phyloP scores from a whole-genome alignment of 257 asterid species.

The Solanum ahanhuiri region DNA sequence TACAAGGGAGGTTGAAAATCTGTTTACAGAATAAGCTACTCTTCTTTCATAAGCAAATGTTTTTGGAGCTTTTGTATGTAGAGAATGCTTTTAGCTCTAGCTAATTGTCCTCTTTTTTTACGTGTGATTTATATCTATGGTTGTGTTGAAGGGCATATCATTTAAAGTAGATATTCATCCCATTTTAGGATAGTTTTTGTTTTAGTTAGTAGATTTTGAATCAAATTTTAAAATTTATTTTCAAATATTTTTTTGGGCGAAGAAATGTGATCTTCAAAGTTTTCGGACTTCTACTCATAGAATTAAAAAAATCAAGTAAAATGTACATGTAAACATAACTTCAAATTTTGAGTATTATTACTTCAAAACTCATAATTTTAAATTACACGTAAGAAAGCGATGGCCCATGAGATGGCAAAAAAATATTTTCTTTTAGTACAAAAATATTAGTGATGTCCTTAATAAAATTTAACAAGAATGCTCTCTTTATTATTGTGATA shows the following conservation, averaged over 20 bases:
- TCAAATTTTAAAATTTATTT: neutral
- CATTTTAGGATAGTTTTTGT: neutral
- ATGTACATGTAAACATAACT: neutral
- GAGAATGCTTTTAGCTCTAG: neutral
- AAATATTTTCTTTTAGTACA: neutral
- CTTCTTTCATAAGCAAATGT: neutral
- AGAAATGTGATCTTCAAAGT: too few species aligned
- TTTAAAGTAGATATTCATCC: neutral
- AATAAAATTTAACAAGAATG: too few species aligned
- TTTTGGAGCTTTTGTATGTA: neutral
- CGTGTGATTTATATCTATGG: neutral
- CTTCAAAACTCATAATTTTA: neutral
- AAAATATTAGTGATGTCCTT: neutral
- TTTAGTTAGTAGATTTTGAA: too few species aligned
- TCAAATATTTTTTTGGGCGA: too few species aligned
- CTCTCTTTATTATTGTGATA: neutral
- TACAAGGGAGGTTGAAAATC: neutral
- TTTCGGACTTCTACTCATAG: too few species aligned
- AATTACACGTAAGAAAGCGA: neutral
- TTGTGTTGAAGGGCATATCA: neutral
- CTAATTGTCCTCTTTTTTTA: neutral
- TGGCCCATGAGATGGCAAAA: neutral
- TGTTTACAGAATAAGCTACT: neutral
- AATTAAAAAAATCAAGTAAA: neutral
- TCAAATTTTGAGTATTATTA: too few species aligned